Base-by-base conservation (phyloP, 768 basidiomycete species). In the Myochromella boudieri region DNA sequence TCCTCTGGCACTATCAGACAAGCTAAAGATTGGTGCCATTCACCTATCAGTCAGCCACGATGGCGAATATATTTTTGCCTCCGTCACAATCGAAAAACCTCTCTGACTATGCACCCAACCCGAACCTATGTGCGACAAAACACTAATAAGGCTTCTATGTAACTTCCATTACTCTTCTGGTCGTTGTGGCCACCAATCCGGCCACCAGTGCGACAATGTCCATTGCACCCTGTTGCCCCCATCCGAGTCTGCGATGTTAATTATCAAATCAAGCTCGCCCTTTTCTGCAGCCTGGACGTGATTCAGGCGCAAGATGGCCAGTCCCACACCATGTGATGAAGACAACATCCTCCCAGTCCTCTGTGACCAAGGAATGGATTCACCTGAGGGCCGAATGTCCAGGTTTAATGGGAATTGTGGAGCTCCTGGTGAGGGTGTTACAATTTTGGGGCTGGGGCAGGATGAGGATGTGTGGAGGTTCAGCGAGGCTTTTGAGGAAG, bases 21-120 rank as follows among this genome's bases (percentile, higher is more conserved):
- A 39, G 37, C 9, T 36, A 36, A 52, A 59, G 44, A 44, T 68
- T 24, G 74, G 73, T 12, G 56, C 47, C 6, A 62, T 88, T 14
- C 84, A 91, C 56, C 75, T 81, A 20, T 90, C 87, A 34, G 78
- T 88, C 33, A 90, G 87, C 56, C 91, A 93, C 53, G 91, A 93
- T 55, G 87, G 85, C 9, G 85, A 87, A 32, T 87, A 90, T 60
- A 73, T 89, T 11, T 71, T 84, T 45, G 76, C 87, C 11, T 78
- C 79, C 14, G 88, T 93, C 21, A 49, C 86, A 20, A 76, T 80
- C 25, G 85, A 90, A 66, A 62, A 39, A 39, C 42, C 41, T n/a
- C 12, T 25, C 33, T 53, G 32, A 53, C 28, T 38, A 33, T 21
- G 15, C 15, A 37, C 37, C n/a, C 42, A 15, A 31, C 29, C 8